A percentile compares a stretch with the other conserved stretches of the same genome.
phyloP scores from a whole-genome alignment of 306 rosid genomes.

The Albizia julibrissin region DNA sequence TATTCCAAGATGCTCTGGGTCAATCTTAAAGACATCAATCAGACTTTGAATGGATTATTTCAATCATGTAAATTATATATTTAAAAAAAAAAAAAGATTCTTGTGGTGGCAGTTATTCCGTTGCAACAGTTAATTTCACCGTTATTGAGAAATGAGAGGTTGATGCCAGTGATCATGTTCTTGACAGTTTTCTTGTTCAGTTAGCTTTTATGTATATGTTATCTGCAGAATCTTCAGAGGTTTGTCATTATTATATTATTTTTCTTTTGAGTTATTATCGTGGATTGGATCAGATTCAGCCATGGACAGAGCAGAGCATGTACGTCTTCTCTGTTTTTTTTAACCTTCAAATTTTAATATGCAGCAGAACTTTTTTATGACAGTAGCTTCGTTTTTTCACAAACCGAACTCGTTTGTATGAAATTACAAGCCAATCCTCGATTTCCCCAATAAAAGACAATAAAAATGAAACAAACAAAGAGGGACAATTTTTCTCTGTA shows the following conservation, averaged over 20 bases:
- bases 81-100: background rate
- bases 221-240: conserved; percentile 50
- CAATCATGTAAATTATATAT: conserved; percentile 28
- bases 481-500: background rate
- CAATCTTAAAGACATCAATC: conserved; percentile 28
- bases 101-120: conserved; percentile 59
- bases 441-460: background rate
- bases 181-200: conserved; percentile 44
- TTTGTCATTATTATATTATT: conserved; percentile 36
- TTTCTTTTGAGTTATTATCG: background rate
- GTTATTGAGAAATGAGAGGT: conserved; percentile 44
- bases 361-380: background rate
- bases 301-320: background rate
- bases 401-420: background rate
- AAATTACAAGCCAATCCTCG: background rate
- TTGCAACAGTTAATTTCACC: conserved; percentile 58
- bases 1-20: conserved; percentile 53
- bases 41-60: conserved; percentile 29
- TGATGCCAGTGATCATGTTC: conserved; percentile 31
- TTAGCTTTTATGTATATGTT: conserved; percentile 34
- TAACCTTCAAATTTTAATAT: background rate
- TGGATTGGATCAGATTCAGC: background rate
- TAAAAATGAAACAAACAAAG: background rate
- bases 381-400: background rate
- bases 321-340: background rate